Conservation (phyloP, 202 grass and related monocot species). For the Musa balbisiana region DNA sequence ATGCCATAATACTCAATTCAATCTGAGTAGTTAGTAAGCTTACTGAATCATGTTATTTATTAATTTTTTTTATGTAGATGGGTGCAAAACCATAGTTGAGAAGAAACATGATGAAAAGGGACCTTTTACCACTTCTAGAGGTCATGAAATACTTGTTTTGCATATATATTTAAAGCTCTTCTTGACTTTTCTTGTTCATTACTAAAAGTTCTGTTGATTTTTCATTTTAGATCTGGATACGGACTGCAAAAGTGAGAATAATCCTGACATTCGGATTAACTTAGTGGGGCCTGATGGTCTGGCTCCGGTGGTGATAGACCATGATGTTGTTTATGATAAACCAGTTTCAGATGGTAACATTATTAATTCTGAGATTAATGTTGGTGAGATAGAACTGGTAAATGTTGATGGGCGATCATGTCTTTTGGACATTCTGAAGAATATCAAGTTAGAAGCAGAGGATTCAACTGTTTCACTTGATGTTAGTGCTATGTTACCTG, state of each 20-base stretch:
- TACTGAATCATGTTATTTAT: background rate
- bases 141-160: slow-evolving; percentile 2
- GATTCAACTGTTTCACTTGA: background rate
- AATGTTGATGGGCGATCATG: background rate
- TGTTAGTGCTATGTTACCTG: slow-evolving; percentile 4
- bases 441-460: background rate
- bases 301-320: background rate
- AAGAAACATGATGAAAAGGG: background rate
- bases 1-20: background rate
- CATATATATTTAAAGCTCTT: background rate
- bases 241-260: background rate
- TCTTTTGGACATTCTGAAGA: background rate
- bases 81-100: background rate
- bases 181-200: background rate
- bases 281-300: background rate
- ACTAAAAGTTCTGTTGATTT: background rate
- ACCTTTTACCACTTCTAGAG: background rate
- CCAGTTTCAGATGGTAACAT: slow-evolving; percentile 3
- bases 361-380: background rate
- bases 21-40: background rate
- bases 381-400: background rate
- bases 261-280: background rate
- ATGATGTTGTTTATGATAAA: slow-evolving; percentile 1
- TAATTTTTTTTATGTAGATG: slow-evolving; percentile 6
- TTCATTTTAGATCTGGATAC: slow-evolving; percentile 8